Base-by-base conservation (phyloP, 2,329 filamentous ascomycete species). In the Aspergillus carbonarius region DNA sequence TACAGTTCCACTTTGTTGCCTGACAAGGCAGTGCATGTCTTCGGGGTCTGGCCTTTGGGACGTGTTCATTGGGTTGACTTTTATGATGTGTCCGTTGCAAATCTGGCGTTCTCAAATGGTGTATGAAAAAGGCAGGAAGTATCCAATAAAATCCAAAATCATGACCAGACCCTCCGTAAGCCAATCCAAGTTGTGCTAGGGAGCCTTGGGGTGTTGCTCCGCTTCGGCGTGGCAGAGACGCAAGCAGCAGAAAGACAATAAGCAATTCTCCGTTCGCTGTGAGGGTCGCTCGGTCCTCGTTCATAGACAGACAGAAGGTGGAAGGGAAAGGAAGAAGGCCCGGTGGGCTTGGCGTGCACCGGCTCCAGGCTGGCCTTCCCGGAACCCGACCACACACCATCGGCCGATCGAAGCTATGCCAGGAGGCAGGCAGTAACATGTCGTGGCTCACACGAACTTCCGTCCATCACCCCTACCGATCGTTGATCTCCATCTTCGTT, bases 41-140 rank as follows among this genome's bases (percentile, higher is more conserved):
- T 73, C 66, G 68, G 69, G 71, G 70, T 74, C 66, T 68, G 70
- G 70, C 71, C 70, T 74, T 67, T 73, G 66, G 72, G 69, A 61
- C 60, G 63, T 66, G 61, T 66, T 68, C 66, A 64, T 65, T 71
- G 64, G 66, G 64, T 67, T 69, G 65, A 64, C 61, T 69, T 69
- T 69, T 64, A 67, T 65, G 66, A 67, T 70, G 66, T 71, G 68
- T 74, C 61, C 68, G 65, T 68, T 73, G 69, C 70, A 72, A 70
- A 68, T 72, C 66, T 62, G 72, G 72, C 72, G 72, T 74, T 74
- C 60, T 70, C 62, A 68, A 65, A 66, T 71, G 73, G 73, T 75
- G 72, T 75, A 75, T 70, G 70, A 72, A 72, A 71, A 72, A 72
- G 71, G 72, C 71, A 70, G 66, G 66, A 70, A 73, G 67, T 66